Evolutionary conservation across 2,329 filamentous ascomycete genomes (phyloP).

Genomic region (Xylariaceae sp.): DNA sequence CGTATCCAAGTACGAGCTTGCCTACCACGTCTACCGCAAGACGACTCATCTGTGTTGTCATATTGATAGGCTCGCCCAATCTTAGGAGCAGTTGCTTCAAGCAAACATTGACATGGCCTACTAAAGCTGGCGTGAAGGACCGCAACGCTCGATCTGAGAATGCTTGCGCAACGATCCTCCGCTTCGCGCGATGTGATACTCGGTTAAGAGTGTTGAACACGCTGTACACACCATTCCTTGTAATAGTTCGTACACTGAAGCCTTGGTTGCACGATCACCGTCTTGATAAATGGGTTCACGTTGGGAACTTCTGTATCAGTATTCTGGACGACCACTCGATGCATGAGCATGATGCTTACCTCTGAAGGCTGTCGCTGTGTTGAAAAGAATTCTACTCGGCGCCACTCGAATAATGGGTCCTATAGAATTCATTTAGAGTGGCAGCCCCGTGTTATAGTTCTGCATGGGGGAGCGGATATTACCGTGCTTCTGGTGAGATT

Average conservation of each 20-base stretch:
- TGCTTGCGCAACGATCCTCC: not conserved
- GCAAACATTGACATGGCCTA: not conserved
- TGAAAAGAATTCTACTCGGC: slow-evolving; percentile 7
- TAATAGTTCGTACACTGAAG: not conserved
- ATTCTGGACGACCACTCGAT: not conserved
- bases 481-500: not conserved
- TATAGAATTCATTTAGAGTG: not conserved
- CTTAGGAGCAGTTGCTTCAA: not conserved
- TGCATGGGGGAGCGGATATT: not conserved
- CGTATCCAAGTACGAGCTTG: slow-evolving; percentile 5
- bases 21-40: slow-evolving; percentile 4
- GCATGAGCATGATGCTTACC: not conserved
- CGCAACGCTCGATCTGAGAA: slow-evolving; percentile 4
- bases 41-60: slow-evolving; percentile 3
- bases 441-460: not conserved
- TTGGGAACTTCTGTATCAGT: not conserved
- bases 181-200: not conserved
- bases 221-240: not conserved
- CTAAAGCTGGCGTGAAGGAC: slow-evolving; percentile 3
- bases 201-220: slow-evolving; percentile 1
- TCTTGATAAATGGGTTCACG: slow-evolving; percentile 2
- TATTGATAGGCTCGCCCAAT: not conserved
- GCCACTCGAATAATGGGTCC: slow-evolving; percentile 5
- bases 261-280: not conserved
- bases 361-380: slow-evolving; percentile 3